Evolutionary conservation across 805 yeast genomes (phyloP), one percentile per base, ranked within the genome.

Genomic region (Candida sphagnicola): DNA sequence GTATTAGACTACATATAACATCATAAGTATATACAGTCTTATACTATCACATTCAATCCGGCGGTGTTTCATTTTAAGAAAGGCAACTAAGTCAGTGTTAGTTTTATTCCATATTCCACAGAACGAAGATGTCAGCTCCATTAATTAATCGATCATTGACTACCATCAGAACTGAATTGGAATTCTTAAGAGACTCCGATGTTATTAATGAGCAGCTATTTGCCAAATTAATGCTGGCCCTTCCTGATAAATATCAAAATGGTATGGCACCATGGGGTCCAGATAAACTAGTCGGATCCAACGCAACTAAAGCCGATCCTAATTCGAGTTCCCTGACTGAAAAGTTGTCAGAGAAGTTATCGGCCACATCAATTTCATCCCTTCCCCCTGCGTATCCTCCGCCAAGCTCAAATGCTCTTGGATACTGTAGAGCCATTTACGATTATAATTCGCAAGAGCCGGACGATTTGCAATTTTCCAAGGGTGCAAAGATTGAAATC

Each of bases 81-180:
- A n/a, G n/a, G n/a, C n/a, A n/a, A n/a, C n/a, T n/a, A n/a, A n/a
- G n/a, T n/a, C n/a, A n/a, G n/a, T n/a, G n/a, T n/a, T n/a, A n/a
- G n/a, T n/a, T n/a, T n/a, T n/a, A n/a, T n/a, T n/a, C n/a, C n/a
- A n/a, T n/a, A n/a, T n/a, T n/a, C n/a, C n/a, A n/a, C n/a, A n/a
- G n/a, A n/a, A n/a, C n/a, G n/a, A n/a, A 13, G n/a, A 67, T 62
- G 74, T 65, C 72, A 10, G 62, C 78, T 13, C 81, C 91, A 1
- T 66, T 76, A 35, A 77, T 85, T 44, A 86, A 86, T 65, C 79
- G 95, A 49, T 85, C 95, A 3, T 65, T 88, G 45, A 77, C 89
- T 1, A 82, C 83, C 4, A 66, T 88, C 44, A 65, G 80, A 63
- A 77, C 85, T 59, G 95, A 89, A 56, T 74, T 89, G 31, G 95